Conservation (phyloP, 1,284 basidiomycete species). For the Heliocybe sulcata region DNA sequence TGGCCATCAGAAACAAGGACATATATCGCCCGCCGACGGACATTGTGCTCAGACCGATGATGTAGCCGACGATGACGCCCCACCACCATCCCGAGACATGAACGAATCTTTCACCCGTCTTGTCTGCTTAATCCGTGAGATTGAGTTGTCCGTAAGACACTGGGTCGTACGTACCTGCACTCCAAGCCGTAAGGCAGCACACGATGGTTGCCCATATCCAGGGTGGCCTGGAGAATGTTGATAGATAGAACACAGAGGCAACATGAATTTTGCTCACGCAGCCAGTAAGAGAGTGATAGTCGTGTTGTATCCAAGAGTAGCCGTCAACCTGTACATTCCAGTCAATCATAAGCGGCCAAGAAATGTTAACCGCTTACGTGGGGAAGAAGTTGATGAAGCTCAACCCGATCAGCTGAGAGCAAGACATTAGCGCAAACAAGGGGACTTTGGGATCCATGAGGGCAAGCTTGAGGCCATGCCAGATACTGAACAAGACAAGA, state of each 20-base stretch:
- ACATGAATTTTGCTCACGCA: constrained; percentile 23
- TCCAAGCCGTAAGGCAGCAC: constrained; percentile 28
- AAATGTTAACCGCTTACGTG: constrained; percentile 9
- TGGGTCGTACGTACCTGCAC: constrained; percentile 19
- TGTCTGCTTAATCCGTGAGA: constrained; percentile 6
- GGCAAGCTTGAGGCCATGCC: constrained; percentile 17
- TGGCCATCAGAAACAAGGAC: constrained; percentile 18
- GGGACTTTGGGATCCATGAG: constrained; percentile 27
- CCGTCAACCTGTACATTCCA: constrained; percentile 19
- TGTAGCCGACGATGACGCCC: constrained; percentile 16
- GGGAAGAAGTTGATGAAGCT: constrained; percentile 32
- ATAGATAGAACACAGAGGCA: constrained; percentile 7
- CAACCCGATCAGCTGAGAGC: constrained; percentile 19
- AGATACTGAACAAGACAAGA: constrained; percentile 7
- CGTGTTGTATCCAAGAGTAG: constrained; percentile 27
- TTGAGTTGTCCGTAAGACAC: not conserved
- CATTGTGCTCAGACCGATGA: constrained; percentile 18
- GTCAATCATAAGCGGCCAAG: constrained; percentile 3
- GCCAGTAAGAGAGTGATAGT: constrained; percentile 26
- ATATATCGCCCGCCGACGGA: constrained; percentile 19
- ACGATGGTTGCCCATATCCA: constrained; percentile 18
- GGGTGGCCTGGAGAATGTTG: constrained; percentile 14
- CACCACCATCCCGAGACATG: constrained; percentile 21
- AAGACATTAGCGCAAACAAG: constrained; percentile 19
- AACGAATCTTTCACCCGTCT: constrained; percentile 20